A percentile compares a stretch with the other conserved stretches of the same genome.
Conservation (phyloP, 164 flowering plant genomes). For the Magnolia officinalis region DNA sequence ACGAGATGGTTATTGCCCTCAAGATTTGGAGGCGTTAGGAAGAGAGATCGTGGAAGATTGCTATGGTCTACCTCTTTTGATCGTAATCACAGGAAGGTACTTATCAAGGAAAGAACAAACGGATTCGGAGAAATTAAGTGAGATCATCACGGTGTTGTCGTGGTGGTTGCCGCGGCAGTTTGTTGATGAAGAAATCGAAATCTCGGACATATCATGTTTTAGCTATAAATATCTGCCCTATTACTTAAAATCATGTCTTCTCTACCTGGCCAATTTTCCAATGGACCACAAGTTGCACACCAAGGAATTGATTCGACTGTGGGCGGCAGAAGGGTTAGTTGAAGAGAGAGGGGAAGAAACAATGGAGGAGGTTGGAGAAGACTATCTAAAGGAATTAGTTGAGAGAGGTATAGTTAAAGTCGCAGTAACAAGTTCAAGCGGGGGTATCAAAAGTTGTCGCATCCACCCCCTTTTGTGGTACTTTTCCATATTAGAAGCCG, state of each 20-base stretch:
- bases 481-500: neutral
- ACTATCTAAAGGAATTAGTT: neutral
- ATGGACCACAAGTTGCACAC: neutral
- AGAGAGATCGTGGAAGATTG: neutral
- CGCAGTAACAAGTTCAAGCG: neutral
- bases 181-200: conserved; percentile 1
- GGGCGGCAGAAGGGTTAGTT: neutral
- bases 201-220: neutral
- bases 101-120: conserved; percentile 1
- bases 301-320: neutral
- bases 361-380: neutral
- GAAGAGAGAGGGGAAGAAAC: neutral
- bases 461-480: neutral
- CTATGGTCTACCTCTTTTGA: conserved; percentile 18
- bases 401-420: neutral
- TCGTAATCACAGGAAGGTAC: conserved; percentile 7
- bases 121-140: neutral
- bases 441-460: neutral
- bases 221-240: neutral
- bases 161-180: neutral
- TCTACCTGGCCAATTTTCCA: neutral
- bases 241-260: neutral
- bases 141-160: neutral
- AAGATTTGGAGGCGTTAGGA: neutral
- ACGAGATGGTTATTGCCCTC: neutral